Base-by-base conservation (phyloP, 176 grass and related monocot species). In the Pontederia paniculata region DNA sequence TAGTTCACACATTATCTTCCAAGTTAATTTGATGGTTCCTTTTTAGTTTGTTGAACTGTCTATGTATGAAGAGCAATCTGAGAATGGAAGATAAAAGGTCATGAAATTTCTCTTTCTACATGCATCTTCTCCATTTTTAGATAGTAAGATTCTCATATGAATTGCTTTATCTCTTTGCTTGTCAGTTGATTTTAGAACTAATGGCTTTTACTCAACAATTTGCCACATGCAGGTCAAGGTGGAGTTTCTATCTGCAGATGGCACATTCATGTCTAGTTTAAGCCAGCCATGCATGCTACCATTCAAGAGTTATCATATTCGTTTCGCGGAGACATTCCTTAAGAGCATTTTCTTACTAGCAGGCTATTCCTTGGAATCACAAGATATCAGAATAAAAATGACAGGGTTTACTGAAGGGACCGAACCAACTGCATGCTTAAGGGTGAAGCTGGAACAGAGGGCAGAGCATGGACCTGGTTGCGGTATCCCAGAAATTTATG, bases 291-390 rank as follows among this genome's bases (percentile, higher is more conserved):
- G 86, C 77, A 86, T 90, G 77, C 82, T 97, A 41, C 88, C 71
- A 52, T 90, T 97, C 70, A 97, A 97, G 74, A 97, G 93, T 19
- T 75, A 64, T 53, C 71, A 91, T 44, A 88, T 97, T 71, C 93
- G 80, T 23, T 78, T 97, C 11, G 44, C 87, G 13, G 86, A 97
- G 44, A 88, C 86, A 41, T 97, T 97, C 63, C 69, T 97, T 14
- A 85, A 57, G 52, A 82, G 80, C 4, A 72, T 77, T 61, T 80
- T 80, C 44, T 69, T 97, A 9, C 18, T 97, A 52, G 74, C 80
- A 9, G 93, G 93, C 44, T 90, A 97, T 57, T 88, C 71, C 6
- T 97, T 86, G 0, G 86, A 97, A 70, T 83, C 83, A 42, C 86
- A 90, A 51, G 70, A 74, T 22, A 76, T 97, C 16, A 86, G 56